These are phyloP conservation scores for Trichoderma breve DNA, from an alignment of 2,329 filamentous ascomycete genomes.

Conservation along the genomic window DNA sequence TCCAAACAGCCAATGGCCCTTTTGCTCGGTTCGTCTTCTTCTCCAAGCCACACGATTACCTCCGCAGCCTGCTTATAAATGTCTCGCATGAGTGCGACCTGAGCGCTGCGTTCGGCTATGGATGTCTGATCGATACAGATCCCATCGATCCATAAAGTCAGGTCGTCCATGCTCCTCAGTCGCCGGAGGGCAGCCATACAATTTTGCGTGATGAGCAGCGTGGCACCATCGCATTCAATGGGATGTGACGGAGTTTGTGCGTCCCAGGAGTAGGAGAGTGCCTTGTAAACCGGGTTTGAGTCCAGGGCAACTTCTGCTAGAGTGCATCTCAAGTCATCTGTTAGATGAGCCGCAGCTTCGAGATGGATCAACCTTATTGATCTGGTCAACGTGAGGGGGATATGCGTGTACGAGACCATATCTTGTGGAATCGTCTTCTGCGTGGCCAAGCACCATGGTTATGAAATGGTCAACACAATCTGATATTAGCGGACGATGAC, in stretches of 20 bases:
- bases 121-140: slow-evolving; percentile 1
- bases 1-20: not conserved
- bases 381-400: not conserved
- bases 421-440: not conserved
- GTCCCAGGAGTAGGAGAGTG: not conserved
- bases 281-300: not conserved
- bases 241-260: not conserved
- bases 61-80: not conserved
- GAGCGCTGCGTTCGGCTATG: slow-evolving; percentile 1
- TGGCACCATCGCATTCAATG: not conserved
- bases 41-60: not conserved
- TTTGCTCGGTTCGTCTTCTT: not conserved
- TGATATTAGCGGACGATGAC: not conserved
- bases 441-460: not conserved
- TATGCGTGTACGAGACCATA: not conserved
- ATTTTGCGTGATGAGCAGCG: not conserved
- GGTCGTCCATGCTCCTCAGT: not conserved
- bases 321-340: not conserved
- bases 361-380: not conserved
- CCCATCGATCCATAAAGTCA: slow-evolving; percentile 1
- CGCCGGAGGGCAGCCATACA: not conserved
- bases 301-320: not conserved
- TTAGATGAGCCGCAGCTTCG: not conserved
- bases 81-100: slow-evolving; percentile 9
- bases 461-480: not conserved